phyloP scores from a whole-genome alignment of 441 rosid species.

The Gossypium lobatum region DNA sequence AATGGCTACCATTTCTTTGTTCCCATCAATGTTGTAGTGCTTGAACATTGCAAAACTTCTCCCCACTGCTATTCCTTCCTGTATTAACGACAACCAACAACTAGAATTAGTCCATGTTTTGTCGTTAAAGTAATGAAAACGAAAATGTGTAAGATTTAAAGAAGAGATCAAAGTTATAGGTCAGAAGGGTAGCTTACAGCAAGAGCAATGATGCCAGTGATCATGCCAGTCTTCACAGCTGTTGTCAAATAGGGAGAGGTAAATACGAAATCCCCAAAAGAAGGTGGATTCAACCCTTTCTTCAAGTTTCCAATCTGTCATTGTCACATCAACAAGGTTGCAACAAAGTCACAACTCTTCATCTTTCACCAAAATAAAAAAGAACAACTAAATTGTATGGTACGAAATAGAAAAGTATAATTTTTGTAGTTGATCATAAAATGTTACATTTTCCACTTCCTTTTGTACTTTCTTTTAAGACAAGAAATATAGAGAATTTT shows the following conservation, averaged over 20 bases:
- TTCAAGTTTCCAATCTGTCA: conserved; percentile 74
- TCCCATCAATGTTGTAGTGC: conserved; percentile 89
- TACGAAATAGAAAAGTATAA: not conserved
- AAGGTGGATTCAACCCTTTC: conserved; percentile 83
- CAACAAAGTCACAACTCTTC: not conserved
- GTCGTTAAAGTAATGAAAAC: not conserved
- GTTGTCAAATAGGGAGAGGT: conserved; percentile 51
- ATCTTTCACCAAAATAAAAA: not conserved
- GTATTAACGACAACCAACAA: not conserved
- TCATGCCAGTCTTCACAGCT: conserved; percentile 69
- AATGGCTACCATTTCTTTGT: conserved; percentile 96
- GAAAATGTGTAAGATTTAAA: not conserved
- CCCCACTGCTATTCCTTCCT: conserved; percentile 99
- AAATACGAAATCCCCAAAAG: conserved; percentile 59
- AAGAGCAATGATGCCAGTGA: conserved; percentile 87
- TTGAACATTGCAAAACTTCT: conserved; percentile 94
- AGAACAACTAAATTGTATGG: not conserved
- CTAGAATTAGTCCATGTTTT: not conserved
- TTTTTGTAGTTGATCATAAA: not conserved
- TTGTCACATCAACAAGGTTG: not conserved
- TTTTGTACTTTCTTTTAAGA: not conserved
- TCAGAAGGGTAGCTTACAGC: conserved; percentile 46
- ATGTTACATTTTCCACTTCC: not conserved
- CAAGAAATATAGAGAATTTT: not conserved
- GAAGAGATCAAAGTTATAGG: not conserved